Base-by-base conservation (phyloP, 164 flowering plant species). In the Cinnamomum chago region DNA sequence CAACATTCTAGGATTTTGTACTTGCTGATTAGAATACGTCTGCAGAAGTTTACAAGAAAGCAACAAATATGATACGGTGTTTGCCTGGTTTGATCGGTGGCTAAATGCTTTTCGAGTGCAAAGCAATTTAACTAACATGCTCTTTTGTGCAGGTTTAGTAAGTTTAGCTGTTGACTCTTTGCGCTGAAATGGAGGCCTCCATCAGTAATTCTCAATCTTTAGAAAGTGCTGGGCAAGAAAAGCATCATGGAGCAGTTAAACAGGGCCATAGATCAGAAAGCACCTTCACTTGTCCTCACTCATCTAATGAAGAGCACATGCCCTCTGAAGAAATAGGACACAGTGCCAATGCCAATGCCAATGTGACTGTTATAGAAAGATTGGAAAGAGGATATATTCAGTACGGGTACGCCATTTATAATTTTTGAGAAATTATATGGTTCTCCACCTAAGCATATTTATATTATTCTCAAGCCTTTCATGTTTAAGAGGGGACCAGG, bases 341-440 rank as follows among this genome's bases (percentile, higher is more conserved):
- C 62, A 28, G 76, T 52, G 70, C 30, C 1, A 75, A 76, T 40
- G 40, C 47, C 35, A 30, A 30, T 30, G 35, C 47, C 35, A 30
- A 30, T 30, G 35, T 33, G 10, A 20, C 55, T 35, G 69, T 68
- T 50, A 62, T n/a, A 28, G 80, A 88, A 55, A 24, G 75, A 65
- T 81, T 81, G 28, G 89, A 90, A n/a, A 83, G 75, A 76, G 97
- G 95, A 71, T 74, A 68, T 24, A 80, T 85, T 90, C 86, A 91
- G 62, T 84, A 86, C 78, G 98, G 97, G 98, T 92, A 91, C 67
- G 76, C 65, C 35, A 66, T 22, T 47, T 18, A 0, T 50, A 30
- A 27, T 27, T 73, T 55, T 67, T 62, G 5, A 30, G 35, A 30
- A 22, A 62, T 5, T 58, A 58, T 30, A 25, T 33, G 15, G 2